A percentile compares a stretch with the other conserved stretches of the same genome.
Conservation (phyloP, 768 basidiomycete species). For the Butyriboletus loyo region DNA sequence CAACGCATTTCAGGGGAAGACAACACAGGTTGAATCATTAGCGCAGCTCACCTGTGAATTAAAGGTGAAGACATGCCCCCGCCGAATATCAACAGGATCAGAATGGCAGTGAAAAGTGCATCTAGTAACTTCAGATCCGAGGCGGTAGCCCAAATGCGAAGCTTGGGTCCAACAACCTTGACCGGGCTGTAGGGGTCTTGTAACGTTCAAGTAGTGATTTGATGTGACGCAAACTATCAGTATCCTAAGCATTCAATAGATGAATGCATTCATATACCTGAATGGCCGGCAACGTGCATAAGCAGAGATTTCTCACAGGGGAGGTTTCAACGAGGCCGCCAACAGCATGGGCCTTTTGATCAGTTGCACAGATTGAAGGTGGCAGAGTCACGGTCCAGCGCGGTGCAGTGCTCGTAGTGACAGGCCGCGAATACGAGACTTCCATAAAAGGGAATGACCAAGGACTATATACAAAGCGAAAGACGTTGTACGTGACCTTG, state of each 20-base stretch:
- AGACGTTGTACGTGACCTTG: neutral
- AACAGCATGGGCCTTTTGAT: neutral
- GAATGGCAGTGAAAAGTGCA: neutral
- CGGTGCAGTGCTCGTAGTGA: slow-evolving; percentile 4
- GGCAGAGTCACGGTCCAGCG: neutral
- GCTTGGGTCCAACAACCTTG: neutral
- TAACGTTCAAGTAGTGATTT: neutral
- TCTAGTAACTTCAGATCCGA: neutral
- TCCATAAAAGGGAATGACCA: neutral
- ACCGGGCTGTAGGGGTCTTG: neutral
- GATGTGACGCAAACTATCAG: neutral
- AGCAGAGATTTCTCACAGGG: neutral
- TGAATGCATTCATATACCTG: neutral
- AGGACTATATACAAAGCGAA: slow-evolving; percentile 1
- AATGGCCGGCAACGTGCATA: neutral
- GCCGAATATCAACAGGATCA: neutral
- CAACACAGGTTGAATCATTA: neutral
- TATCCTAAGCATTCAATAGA: neutral
- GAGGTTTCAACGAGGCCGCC: neutral
- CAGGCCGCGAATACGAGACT: neutral
- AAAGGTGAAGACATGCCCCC: neutral
- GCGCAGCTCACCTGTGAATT: too few relatives aligned
- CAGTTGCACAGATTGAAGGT: neutral
- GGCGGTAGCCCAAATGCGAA: neutral
- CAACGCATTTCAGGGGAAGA: too few relatives aligned